Conservation (phyloP, 2,329 filamentous ascomycete species). For the Ophiostoma piceae region DNA sequence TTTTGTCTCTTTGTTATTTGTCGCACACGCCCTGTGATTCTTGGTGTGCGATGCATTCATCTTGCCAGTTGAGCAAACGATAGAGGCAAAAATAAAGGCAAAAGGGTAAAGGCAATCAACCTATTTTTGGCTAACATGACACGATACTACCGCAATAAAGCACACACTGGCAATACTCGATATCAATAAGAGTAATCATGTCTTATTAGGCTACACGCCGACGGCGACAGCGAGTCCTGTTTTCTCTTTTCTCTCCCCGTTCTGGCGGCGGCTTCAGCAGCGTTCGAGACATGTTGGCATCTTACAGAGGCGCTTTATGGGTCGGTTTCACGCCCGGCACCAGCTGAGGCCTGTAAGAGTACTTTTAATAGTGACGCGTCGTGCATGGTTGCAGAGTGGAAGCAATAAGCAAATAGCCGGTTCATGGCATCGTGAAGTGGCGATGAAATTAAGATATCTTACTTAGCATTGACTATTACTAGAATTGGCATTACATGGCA, state of each 20-base stretch:
- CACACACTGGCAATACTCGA: neutral
- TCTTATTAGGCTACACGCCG: constrained; percentile 1
- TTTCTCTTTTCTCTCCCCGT: neutral
- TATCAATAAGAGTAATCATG: neutral
- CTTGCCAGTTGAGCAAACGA: too few relatives aligned
- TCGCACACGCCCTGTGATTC: neutral
- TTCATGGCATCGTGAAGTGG: neutral
- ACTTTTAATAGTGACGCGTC: neutral
- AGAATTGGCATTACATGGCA: neutral
- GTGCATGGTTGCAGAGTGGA: neutral
- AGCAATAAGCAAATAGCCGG: too few relatives aligned
- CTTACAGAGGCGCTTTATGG: neutral
- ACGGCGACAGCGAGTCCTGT: neutral
- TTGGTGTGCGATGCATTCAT: too few relatives aligned
- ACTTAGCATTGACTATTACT: too few relatives aligned
- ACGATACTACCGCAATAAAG: neutral
- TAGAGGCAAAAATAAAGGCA: neutral
- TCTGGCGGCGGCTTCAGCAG: neutral
- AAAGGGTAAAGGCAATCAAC: neutral
- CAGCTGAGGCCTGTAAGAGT: neutral
- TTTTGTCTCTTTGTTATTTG: neutral
- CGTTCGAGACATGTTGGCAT: neutral
- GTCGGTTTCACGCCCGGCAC: neutral
- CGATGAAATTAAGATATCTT: neutral
- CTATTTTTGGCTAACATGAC: neutral